Evolutionary conservation across 1,139 yeast genomes (phyloP).

Genomic region (Blastobotrys proliferans): DNA sequence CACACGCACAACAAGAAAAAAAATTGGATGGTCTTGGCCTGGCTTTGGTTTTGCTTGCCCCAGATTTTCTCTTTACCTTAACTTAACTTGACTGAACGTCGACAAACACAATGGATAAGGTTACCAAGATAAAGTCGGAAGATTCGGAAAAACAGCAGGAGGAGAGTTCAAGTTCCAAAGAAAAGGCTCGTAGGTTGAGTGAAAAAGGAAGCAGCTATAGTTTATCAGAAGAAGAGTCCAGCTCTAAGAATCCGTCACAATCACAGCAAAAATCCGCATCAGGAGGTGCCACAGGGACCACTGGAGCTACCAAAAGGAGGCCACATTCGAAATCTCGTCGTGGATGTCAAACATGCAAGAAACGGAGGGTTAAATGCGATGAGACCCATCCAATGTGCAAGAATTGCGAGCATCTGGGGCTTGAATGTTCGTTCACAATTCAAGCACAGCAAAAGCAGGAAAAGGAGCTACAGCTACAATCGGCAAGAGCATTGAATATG

Average conservation of each 20-base stretch:
- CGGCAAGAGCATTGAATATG: conserved; percentile 51
- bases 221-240: too few species aligned
- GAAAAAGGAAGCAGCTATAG: background rate
- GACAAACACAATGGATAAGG: background rate
- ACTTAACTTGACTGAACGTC: too few species aligned
- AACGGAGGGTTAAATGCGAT: conserved; percentile 88
- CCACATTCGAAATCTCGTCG: conserved; percentile 78
- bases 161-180: background rate
- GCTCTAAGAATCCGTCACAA: too few species aligned
- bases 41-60: too few species aligned
- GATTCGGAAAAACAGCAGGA: background rate
- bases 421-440: conserved; percentile 51
- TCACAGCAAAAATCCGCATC: too few species aligned
- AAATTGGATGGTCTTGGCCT: too few species aligned
- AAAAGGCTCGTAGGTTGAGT: background rate
- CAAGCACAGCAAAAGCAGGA: conserved; percentile 11
- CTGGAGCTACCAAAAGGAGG: conserved; percentile 32
- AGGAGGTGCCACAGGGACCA: conserved; percentile 10
- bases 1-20: too few species aligned
- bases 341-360: conserved; percentile 87
- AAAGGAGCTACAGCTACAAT: conserved; percentile 21
- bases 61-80: too few species aligned
- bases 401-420: conserved; percentile 72
- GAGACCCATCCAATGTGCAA: conserved; percentile 75
- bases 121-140: background rate